Base-by-base conservation (phyloP, 1,284 basidiomycete genomes). In the Cryptococcus amylolentus region DNA sequence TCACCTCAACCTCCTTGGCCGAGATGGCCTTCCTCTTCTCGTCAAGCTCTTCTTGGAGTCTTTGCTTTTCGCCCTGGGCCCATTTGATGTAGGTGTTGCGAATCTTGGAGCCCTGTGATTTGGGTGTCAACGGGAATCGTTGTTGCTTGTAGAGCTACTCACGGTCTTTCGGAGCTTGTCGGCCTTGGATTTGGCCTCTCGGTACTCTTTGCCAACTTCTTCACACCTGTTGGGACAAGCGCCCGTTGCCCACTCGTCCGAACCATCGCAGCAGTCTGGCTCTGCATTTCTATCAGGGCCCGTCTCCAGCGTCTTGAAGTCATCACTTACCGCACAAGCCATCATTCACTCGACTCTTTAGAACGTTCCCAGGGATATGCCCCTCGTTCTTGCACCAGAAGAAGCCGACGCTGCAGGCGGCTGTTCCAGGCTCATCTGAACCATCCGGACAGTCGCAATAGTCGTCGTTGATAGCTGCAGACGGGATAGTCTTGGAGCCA, bases 261-360 rank as follows among this genome's bases (percentile, higher is more conserved):
- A 91, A n/a, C 96, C 96, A 70, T 99, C 95, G 73, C 95, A 98
- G 73, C 96, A 99, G 70, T 93, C 86, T 2, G 84, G 83, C 70
- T 98, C 92, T 94, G 68, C 13, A 38, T 23, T 9, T 40, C 18
- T n/a, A 35, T 27, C 39, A 14, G 46, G n/a, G n/a, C n/a, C n/a
- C 41, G 7, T 26, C 31, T 9, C 18, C n/a, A 23, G 18, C 45
- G 9, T 18, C 18, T 13, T 14, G 38, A 0, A 50, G 28, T 2
- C 27, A 18, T 6, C 5, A 80, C 86, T 44, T 73, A 91, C 91
- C 94, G 73, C 95, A 98, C 39, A 98, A 81, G 2, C 95, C 95
- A 71, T 99, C 95, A 57, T 87, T 87, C n/a, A 99, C 93, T 59
- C 90, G 82, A 26, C 89, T 88, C 55, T 86, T 86, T 13, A 86